Conservation (phyloP, 1,139 yeast genomes). For the Nadsonia starkeyi-henricii region DNA sequence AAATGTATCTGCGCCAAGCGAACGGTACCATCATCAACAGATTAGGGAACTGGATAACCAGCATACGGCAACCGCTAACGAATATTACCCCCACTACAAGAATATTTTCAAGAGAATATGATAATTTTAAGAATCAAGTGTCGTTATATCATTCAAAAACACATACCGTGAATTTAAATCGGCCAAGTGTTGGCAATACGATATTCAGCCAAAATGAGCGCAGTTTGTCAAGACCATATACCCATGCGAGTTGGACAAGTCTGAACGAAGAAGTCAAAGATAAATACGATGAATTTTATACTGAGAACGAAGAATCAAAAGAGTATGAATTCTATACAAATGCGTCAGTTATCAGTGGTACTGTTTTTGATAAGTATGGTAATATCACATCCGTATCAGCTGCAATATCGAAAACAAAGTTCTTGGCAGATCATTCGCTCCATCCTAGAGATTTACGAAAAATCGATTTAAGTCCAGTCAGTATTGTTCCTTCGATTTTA, state of each 20-base stretch:
- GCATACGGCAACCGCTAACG: too few relatives aligned
- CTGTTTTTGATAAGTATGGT: conserved; percentile 64
- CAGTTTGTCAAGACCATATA: too few relatives aligned
- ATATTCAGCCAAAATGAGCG: too few relatives aligned
- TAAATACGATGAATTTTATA: not conserved
- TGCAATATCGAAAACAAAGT: conserved; percentile 55
- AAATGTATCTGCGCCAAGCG: too few relatives aligned
- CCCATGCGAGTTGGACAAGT: not conserved
- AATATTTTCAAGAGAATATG: too few relatives aligned
- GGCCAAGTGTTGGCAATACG: too few relatives aligned
- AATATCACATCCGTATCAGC: conserved; percentile 56
- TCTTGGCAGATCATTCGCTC: conserved; percentile 56
- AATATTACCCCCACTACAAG: too few relatives aligned
- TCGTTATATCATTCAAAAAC: too few relatives aligned
- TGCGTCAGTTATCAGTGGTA: conserved; percentile 33
- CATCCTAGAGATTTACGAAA: conserved; percentile 73
- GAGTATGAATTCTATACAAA: not conserved
- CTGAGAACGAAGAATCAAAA: not conserved
- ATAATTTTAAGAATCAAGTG: too few relatives aligned
- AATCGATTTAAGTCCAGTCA: conserved; percentile 73
- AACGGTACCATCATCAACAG: too few relatives aligned
- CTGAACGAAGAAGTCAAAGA: not conserved
- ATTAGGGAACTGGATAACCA: too few relatives aligned
- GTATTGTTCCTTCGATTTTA: conserved; percentile 74
- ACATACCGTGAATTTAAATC: too few relatives aligned